Percentiles rank a stretch among this genome's conserved stretches.
These are phyloP conservation scores for Botrytis deweyae DNA, from an alignment of 2,329 filamentous ascomycete species.

Conservation along the genomic window DNA sequence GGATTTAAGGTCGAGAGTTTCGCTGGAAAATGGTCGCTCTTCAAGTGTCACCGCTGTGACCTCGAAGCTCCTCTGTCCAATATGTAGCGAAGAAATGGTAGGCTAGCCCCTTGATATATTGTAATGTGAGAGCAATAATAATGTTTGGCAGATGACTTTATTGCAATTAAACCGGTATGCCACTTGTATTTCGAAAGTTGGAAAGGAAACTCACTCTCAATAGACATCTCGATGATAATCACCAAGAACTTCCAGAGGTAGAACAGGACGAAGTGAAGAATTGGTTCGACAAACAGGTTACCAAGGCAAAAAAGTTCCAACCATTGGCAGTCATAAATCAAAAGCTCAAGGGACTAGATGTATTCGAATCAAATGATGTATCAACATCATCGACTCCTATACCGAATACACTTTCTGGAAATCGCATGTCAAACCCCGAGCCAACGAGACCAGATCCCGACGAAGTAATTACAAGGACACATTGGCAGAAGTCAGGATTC, in stretches of 20 bases:
- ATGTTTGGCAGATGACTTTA: conserved; percentile 69
- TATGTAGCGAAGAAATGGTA: conserved; percentile 98
- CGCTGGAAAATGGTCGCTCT: conserved; percentile 59
- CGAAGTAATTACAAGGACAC: conserved; percentile 79
- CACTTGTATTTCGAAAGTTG: conserved; percentile 17
- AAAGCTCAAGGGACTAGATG: conserved; percentile 71
- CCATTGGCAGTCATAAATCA: conserved; percentile 72
- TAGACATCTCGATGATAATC: conserved; percentile 72
- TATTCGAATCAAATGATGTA: conserved; percentile 71
- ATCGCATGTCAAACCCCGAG: conserved; percentile 40
- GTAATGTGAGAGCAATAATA: conserved; percentile 24
- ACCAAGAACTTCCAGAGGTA: conserved; percentile 69
- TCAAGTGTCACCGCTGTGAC: conserved; percentile 53
- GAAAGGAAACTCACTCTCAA: conserved; percentile 35
- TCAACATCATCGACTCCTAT: conserved; percentile 40
- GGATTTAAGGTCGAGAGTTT: conserved; percentile 80
- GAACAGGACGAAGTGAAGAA: conserved; percentile 76
- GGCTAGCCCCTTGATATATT: conserved; percentile 19
- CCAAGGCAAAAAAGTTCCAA: conserved; percentile 73
- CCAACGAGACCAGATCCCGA: conserved; percentile 65
- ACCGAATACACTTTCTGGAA: conserved; percentile 42
- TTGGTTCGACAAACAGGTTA: conserved; percentile 74
- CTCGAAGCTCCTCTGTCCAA: conserved; percentile 83
- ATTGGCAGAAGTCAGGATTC: conserved; percentile 79
- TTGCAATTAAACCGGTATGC: conserved; percentile 80